Evolutionary conservation across 192 early-diverging fungal genomes (phyloP), one percentile per base, ranked within the genome.

Genomic region (Irineochytrium annulatum): DNA sequence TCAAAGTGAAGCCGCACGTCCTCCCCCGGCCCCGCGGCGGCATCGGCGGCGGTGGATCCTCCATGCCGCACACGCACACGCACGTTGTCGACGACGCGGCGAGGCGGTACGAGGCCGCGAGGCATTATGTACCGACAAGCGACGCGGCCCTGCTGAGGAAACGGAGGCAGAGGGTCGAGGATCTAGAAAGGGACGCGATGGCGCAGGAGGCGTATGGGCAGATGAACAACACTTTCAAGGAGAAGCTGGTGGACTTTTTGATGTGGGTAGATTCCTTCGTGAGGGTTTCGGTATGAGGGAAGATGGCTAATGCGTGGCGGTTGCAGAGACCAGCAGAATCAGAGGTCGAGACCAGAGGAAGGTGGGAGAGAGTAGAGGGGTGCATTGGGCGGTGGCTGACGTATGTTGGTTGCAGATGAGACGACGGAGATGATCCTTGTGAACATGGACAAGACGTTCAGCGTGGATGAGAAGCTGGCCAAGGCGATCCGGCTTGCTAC

Each of bases 201-300:
- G 53, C 17, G n/a, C 32, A 41, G 34, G 56, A 58, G 8, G 43
- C 11, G 51, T 20, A 34, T 48, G 32, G 43, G 63, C 34, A 28
- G 51, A 14, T 49, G 35, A 48, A 67, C 32, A 55, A 69, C 26
- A 65, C 70, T 34, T 81, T 81, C 52, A 72, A 69, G 52, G 74
- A 70, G 59, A 59, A 65, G 33, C 49, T 81, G 52, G 79, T 81
- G 11, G 74, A 81, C 52, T 81, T 81, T 57, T 53, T 81, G 33
- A 76, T 80, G 73, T 76, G 48, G 57, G n/a, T n/a, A 54, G 17
- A 0, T 44, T 29, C 55, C 4, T 31, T 19, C 11, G 31, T 3
- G 1, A 52, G 26, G 29, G 3, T 17, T 26, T 64, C 8, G 33
- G 43, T 33, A 20, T 48, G 3, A 3, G 19, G 26, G 55, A 63